Evolutionary conservation across 495 filamentous ascomycete genomes (phyloP), one percentile per base, ranked within the genome.

Genomic region (Xylona heveae): DNA sequence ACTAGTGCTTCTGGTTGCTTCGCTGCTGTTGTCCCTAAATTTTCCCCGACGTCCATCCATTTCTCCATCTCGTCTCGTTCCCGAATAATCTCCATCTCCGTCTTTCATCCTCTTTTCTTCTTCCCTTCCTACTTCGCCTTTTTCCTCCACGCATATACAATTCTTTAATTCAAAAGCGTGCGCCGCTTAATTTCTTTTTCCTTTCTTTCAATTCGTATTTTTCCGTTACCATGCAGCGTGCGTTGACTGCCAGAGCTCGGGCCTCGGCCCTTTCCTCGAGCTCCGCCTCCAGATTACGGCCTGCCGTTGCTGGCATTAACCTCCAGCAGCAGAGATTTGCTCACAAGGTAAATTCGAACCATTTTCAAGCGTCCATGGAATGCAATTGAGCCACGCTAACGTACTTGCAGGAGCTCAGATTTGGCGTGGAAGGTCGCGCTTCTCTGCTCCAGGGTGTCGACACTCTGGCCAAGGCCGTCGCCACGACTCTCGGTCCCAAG

Each of bases 401-500:
- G 7, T 17, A n/a, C 13, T 27, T 42, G 24, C 47, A 94, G 85
- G 88, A 97, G 50, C 66, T 97, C 47, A 94, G 91, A 63, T 97
- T 97, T 47, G 90, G 88, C 45, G 88, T 94, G 40, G 90, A 97
- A 47, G 88, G 66, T 48, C 73, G 88, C 44, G 78, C 82, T 47
- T 53, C 78, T 42, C 71, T 97, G 33, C 73, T 97, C 44, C 69
- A 74, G 47, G 88, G 88, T 68, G 84, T 95, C 34, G 88, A 97
- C 52, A 93, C 90, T 38, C 71, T 97, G 27, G 83, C 90, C 42
- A 90, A 76, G 61, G 88, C 88, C 35, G 88, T 97, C 35, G 78
- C 88, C 26, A 93, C 90, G 37, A 97, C 88, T 38, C 67, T 97
- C 24, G 88, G 88, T 33, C 88, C 88, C 42, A 97, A 97, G 68